phyloP scores from a whole-genome alignment of 2,329 filamentous ascomycete species.

The Alternaria gaisen region DNA sequence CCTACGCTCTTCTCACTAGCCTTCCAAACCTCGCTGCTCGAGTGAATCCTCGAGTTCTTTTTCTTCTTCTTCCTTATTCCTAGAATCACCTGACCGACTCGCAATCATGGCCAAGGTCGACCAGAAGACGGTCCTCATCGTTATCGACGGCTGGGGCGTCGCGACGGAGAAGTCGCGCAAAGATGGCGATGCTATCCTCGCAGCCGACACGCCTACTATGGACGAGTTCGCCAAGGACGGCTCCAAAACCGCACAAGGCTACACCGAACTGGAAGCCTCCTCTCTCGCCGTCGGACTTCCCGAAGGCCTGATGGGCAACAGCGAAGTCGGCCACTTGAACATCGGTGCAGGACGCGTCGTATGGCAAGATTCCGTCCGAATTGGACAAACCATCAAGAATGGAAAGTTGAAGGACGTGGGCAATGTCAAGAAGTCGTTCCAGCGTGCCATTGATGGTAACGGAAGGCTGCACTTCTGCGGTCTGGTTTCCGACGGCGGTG shows the following conservation, averaged over 20 bases:
- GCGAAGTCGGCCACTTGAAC: conserved; percentile 97
- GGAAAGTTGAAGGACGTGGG: conserved; percentile 78
- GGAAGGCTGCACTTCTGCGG: conserved; percentile 92
- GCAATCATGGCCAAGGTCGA: conserved; percentile 71
- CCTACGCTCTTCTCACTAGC: conserved; percentile 12
- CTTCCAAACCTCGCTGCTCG: not conserved
- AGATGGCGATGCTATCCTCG: conserved; percentile 93
- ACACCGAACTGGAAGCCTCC: conserved; percentile 92
- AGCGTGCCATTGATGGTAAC: conserved; percentile 83
- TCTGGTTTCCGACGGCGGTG: conserved; percentile 93
- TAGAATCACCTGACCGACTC: conserved; percentile 23
- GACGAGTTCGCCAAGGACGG: conserved; percentile 75
- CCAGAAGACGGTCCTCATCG: conserved; percentile 79
- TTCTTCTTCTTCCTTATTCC: not conserved
- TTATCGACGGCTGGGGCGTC: conserved; percentile 99
- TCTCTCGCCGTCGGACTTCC: conserved; percentile 95
- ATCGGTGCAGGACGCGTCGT: conserved; percentile 97
- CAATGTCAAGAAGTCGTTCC: conserved; percentile 80
- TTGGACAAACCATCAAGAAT: conserved; percentile 91
- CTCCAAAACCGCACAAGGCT: conserved; percentile 81
- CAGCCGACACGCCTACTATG: conserved; percentile 93
- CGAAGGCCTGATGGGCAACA: conserved; percentile 98
- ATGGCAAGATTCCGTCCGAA: conserved; percentile 95
- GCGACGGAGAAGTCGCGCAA: conserved; percentile 80
- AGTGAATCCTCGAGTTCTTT: not conserved